Percentiles rank a stretch among this genome's conserved stretches.
phyloP scores from a whole-genome alignment of 2,329 filamentous ascomycete genomes.

The Aspergillus jensenii region DNA sequence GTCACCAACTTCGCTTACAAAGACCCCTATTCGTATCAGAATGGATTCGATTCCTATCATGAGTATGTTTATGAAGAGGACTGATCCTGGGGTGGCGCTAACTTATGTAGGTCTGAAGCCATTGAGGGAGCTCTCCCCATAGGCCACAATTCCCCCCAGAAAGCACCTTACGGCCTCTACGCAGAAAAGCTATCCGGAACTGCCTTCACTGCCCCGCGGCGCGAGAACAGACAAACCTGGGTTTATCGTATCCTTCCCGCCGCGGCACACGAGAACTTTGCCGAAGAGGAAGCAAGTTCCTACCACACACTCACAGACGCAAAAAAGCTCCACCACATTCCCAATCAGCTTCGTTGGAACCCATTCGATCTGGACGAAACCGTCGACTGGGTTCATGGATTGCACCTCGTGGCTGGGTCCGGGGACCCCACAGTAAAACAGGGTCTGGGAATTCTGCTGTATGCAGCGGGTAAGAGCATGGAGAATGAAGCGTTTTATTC shows the following conservation, averaged over 20 bases:
- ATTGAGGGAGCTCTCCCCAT: constrained; percentile 71
- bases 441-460: constrained; percentile 78
- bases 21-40: constrained; percentile 74
- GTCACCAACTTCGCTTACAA: constrained; percentile 61
- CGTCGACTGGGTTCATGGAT: constrained; percentile 66
- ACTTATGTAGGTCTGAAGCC: constrained; percentile 65
- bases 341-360: constrained; percentile 80
- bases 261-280: constrained; percentile 57
- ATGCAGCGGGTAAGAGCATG: constrained; percentile 78
- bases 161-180: constrained; percentile 75
- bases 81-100: neutral
- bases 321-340: constrained; percentile 68
- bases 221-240: constrained; percentile 71
- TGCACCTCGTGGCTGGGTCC: constrained; percentile 73
- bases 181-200: constrained; percentile 76
- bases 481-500: constrained; percentile 77
- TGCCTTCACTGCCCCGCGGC: constrained; percentile 68
- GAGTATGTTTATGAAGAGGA: constrained; percentile 57
- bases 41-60: constrained; percentile 74
- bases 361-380: constrained; percentile 71
- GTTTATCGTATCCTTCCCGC: constrained; percentile 69
- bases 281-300: constrained; percentile 44
- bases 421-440: constrained; percentile 77
- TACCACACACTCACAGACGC: constrained; percentile 46
- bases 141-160: constrained; percentile 79